Percentiles rank a stretch among this genome's conserved stretches.
Conservation (phyloP, 768 basidiomycete genomes). For the Suillus ampliporus region DNA sequence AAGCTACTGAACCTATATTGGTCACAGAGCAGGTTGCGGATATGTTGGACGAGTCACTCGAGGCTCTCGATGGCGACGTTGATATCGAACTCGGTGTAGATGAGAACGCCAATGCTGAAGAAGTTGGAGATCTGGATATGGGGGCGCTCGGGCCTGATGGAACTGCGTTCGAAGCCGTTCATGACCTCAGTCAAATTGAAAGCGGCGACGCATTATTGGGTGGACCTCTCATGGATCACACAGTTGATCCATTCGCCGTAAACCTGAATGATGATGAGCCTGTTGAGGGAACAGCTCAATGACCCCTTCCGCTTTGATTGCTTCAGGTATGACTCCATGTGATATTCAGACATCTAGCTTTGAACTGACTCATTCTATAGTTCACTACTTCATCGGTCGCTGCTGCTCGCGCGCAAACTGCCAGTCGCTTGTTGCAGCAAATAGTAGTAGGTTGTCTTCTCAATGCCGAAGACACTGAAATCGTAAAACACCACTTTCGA, state of each 20-base stretch:
- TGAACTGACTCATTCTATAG: not conserved
- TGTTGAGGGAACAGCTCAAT: not conserved
- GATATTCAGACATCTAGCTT: not conserved
- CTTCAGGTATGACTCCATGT: not conserved
- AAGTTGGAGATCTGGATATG: slow-evolving; percentile 63
- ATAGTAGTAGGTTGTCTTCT: not conserved
- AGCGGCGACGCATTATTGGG: slow-evolving; percentile 59
- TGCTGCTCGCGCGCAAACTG: not conserved
- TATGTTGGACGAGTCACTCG: slow-evolving; percentile 60
- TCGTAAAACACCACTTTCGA: not conserved
- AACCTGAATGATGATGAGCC: not conserved
- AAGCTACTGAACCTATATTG: slow-evolving; percentile 51
- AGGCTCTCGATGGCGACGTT: slow-evolving; percentile 55
- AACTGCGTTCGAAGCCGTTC: slow-evolving; percentile 55
- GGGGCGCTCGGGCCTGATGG: slow-evolving; percentile 70
- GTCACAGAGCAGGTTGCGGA: slow-evolving; percentile 44
- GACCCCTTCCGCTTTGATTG: not conserved
- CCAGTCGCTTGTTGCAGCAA: not conserved
- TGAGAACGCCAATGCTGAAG: slow-evolving; percentile 33
- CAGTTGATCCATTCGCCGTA: slow-evolving; percentile 62
- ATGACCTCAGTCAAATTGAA: slow-evolving; percentile 64
- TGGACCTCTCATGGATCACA: slow-evolving; percentile 62
- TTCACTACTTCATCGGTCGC: not conserved
- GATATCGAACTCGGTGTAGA: slow-evolving; percentile 48
- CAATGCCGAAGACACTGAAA: not conserved